A percentile compares a stretch with the other conserved stretches of the same genome.
These are phyloP conservation scores for Camellia japonica DNA, from an alignment of 148 eudicot genomes.

Conservation along the genomic window DNA sequence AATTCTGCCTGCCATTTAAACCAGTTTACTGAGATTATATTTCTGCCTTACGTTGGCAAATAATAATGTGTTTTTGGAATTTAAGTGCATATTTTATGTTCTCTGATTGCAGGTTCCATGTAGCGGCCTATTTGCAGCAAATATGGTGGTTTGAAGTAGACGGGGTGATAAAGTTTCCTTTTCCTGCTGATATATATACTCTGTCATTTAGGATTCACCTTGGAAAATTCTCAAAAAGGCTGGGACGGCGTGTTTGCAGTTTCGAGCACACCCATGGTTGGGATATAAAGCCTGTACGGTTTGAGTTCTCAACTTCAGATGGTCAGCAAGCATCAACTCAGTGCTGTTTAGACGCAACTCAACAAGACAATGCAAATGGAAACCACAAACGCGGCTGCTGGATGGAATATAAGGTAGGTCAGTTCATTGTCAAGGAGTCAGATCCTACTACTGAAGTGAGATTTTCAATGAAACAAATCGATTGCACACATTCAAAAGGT, in stretches of 20 bases:
- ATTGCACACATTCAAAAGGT: conserved; percentile 98
- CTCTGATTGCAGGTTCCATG: conserved; percentile 58
- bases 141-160: conserved; percentile 99
- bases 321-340: conserved; percentile 70
- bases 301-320: conserved; percentile 79
- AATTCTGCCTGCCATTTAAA: neutral
- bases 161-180: conserved; percentile 58
- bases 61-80: neutral
- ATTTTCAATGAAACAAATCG: conserved; percentile 94
- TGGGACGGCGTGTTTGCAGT: conserved; percentile 76
- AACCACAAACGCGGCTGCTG: conserved; percentile 84
- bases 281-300: conserved; percentile 84
- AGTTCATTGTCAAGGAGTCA: conserved; percentile 55
- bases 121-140: conserved; percentile 91
- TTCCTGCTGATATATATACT: conserved; percentile 78
- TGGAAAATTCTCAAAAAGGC: conserved; percentile 71
- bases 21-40: neutral
- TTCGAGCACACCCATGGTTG: conserved; percentile 97
- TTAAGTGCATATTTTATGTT: neutral
- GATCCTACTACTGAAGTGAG: conserved; percentile 58
- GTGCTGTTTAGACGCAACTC: conserved; percentile 66
- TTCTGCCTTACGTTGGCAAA: neutral
- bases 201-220: conserved; percentile 80
- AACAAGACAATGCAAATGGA: conserved; percentile 45
- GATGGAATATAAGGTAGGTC: conserved; percentile 90